Evolutionary conservation across 192 early-diverging fungal genomes (phyloP).

Genomic region (Mortierella alpina): DNA sequence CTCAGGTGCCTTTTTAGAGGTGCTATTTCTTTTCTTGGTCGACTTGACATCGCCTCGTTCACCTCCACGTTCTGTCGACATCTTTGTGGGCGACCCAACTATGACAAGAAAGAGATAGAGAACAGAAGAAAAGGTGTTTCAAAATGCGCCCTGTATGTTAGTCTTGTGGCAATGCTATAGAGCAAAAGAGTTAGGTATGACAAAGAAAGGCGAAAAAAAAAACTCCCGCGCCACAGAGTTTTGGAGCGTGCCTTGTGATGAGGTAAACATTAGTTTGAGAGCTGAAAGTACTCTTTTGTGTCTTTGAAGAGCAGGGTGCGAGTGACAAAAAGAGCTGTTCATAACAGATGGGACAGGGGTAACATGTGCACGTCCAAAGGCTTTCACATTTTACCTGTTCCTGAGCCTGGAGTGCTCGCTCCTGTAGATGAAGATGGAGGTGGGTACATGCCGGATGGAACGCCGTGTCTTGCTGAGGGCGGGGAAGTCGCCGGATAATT

Average conservation of each 20-base stretch:
- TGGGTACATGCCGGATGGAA: slow-evolving; percentile 1
- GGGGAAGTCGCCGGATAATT: slow-evolving; percentile 20
- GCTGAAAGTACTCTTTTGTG: neutral
- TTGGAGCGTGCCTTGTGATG: slow-evolving; percentile 20
- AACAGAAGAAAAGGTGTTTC: neutral
- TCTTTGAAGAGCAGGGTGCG: neutral
- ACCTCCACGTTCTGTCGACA: slow-evolving; percentile 8
- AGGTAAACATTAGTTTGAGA: slow-evolving; percentile 14
- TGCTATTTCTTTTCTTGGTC: slow-evolving; percentile 14
- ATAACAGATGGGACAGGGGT: neutral
- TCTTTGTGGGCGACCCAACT: slow-evolving; percentile 12
- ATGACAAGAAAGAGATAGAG: neutral
- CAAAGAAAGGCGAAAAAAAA: slow-evolving; percentile 14
- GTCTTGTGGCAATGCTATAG: neutral
- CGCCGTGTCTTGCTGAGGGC: slow-evolving; percentile 8
- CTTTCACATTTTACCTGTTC: slow-evolving; percentile 19
- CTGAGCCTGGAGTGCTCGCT: slow-evolving; percentile 3
- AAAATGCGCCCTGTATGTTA: neutral
- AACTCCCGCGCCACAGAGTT: neutral
- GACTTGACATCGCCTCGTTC: slow-evolving; percentile 15
- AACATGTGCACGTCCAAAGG: neutral
- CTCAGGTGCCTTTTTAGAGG: slow-evolving; percentile 25
- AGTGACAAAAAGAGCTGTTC: slow-evolving; percentile 6
- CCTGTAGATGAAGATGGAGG: slow-evolving; percentile 15
- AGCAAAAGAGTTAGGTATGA: neutral